Base-by-base conservation (phyloP, 257 asterid species). In the Nicotiana benthamiana region DNA sequence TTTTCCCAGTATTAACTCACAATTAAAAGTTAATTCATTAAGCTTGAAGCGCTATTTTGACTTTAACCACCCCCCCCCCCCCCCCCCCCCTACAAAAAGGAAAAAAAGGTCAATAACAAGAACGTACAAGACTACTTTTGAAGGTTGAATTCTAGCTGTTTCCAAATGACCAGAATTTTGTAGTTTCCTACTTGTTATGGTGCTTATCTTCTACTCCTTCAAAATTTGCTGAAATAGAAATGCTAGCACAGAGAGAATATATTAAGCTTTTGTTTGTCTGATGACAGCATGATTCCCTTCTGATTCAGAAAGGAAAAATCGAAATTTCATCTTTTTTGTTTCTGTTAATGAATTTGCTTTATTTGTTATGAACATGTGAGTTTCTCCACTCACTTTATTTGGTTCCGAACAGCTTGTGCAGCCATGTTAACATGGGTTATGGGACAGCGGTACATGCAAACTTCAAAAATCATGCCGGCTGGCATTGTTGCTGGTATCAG, bases 391-490 rank as follows among this genome's bases (percentile, higher is more conserved):
- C 61, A 60, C 59, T 79, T 18, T 46, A 79, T 30, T 40, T 6
- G 0, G 53, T 78, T 78, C 36, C 57, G 46, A 85, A 90, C 93
- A 92, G 98, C 82, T 78, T 80, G 91, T 86, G 97, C 98, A 72
- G 93, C 90, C 27, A 6, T 72, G 11, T 87, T 96, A 48, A 90
- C 98, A 13, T 94, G 86, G 89, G 87, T 91, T 80, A 96, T 96
- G 99, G 93, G 92, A 43, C 92, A 90, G 62, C 91, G 98, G 22
- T 96, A 94, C 90, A 54, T 89, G 89, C 86, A 84, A 83, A 92
- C 97, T 53, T 87, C 95, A 53, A 95, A 93, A 82, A 87, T 96
- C 81, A 96, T 96, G 99, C 99, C 99, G 0, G 97, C 99, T 80
- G 99, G 98, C 64, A 36, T 94, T 15, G 93, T 96, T 87, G 97